phyloP scores from a whole-genome alignment of 148 eudicot genomes.

The Beta vulgaris region DNA sequence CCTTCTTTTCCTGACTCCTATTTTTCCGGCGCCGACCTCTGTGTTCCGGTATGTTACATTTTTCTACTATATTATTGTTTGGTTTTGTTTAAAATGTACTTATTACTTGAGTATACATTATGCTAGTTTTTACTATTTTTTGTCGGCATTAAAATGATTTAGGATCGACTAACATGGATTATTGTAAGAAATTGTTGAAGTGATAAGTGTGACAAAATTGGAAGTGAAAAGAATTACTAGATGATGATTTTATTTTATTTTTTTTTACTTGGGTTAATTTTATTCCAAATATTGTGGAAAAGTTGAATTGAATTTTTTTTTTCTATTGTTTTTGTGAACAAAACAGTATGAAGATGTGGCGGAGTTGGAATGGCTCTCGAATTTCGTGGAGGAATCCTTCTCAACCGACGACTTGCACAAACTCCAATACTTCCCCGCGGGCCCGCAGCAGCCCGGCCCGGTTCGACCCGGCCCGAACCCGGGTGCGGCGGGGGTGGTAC shows the following conservation, averaged over 20 bases:
- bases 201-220: too few species aligned
- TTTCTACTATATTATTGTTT: too few species aligned
- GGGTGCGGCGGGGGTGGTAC: conserved; percentile 40
- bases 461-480: conserved; percentile 27
- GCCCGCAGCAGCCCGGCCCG: conserved; percentile 28
- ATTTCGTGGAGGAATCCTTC: conserved; percentile 85
- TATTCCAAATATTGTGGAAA: conserved; percentile 2
- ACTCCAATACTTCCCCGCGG: conserved; percentile 48
- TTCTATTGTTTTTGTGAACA: not conserved
- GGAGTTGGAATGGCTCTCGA: conserved; percentile 92
- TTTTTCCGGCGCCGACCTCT: conserved; percentile 62
- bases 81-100: too few species aligned
- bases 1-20: conserved; percentile 55
- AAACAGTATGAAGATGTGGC: conserved; percentile 79
- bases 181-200: too few species aligned
- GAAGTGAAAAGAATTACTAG: too few species aligned
- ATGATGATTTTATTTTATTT: too few species aligned
- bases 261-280: not conserved
- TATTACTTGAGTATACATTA: not conserved
- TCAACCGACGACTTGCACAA: conserved; percentile 66
- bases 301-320: not conserved
- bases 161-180: too few species aligned
- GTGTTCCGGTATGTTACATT: conserved; percentile 75
- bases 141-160: too few species aligned
- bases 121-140: not conserved